Evolutionary conservation across 352 stramenopile genomes (phyloP).

Genomic region (Plasmopara muralis): DNA sequence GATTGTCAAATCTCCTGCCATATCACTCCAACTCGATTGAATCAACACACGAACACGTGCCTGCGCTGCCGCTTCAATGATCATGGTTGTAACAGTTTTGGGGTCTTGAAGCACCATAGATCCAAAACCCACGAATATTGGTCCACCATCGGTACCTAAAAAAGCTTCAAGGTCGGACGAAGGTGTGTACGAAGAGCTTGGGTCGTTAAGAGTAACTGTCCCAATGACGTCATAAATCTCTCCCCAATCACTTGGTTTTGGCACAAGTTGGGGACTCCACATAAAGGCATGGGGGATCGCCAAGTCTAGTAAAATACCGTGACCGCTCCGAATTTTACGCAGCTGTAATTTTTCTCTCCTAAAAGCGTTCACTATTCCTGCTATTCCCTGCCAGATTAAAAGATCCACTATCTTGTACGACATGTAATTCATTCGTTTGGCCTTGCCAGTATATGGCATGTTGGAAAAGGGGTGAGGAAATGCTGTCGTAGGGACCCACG

Average conservation of each 20-base stretch:
- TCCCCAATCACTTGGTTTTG: conserved; percentile 87
- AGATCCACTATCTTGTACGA: conserved; percentile 87
- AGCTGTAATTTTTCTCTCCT: conserved; percentile 47
- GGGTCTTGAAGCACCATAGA: conserved; percentile 89
- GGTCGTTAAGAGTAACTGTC: conserved; percentile 54
- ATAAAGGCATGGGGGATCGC: conserved; percentile 85
- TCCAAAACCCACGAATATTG: conserved; percentile 93
- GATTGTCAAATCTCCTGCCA: conserved; percentile 39
- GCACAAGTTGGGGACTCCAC: conserved; percentile 83
- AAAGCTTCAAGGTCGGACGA: conserved; percentile 56
- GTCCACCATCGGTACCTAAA: conserved; percentile 46
- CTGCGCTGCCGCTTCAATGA: conserved; percentile 64
- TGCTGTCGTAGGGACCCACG: conserved; percentile 80
- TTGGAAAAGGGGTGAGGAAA: conserved; percentile 89
- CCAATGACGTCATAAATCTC: conserved; percentile 85
- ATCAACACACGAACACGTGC: conserved; percentile 80
- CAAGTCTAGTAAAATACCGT: conserved; percentile 50
- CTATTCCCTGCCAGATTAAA: conserved; percentile 62
- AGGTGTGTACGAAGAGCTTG: conserved; percentile 40
- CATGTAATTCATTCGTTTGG: conserved; percentile 62
- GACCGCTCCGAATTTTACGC: conserved; percentile 55
- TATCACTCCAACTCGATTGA: conserved; percentile 86
- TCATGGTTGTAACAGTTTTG: conserved; percentile 65
- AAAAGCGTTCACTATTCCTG: conserved; percentile 82
- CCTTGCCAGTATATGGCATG: conserved; percentile 64